These are phyloP conservation scores for Populus simonii DNA, from an alignment of 345 rosid genomes.

Conservation along the genomic window DNA sequence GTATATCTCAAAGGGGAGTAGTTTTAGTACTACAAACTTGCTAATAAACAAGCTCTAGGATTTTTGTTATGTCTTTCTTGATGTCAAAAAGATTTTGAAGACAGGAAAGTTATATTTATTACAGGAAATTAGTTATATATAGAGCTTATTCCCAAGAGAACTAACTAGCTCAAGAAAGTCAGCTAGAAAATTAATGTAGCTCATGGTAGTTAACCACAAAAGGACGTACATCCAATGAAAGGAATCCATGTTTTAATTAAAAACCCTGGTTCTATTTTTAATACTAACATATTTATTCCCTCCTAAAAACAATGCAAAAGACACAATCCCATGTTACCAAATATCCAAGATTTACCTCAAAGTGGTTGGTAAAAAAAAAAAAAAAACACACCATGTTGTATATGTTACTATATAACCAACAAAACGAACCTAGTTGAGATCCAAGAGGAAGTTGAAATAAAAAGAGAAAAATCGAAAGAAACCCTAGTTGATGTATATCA, in stretches of 20 bases:
- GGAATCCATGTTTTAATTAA: conserved; percentile 7
- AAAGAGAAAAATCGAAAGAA: not conserved
- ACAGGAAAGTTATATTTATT: conserved; percentile 14
- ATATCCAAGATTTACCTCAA: not conserved
- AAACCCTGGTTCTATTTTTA: conserved; percentile 7
- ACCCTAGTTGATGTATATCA: conserved; percentile 19
- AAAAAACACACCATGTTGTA: not conserved
- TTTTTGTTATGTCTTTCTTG: conserved; percentile 2
- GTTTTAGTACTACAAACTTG: not conserved
- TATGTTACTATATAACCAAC: not conserved
- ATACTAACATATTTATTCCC: conserved; percentile 18
- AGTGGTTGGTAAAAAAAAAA: no score
- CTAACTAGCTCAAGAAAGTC: conserved; percentile 14
- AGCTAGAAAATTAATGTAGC: conserved; percentile 18
- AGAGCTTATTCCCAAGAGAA: conserved; percentile 26
- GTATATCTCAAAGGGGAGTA: not conserved
- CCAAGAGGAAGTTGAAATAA: not conserved
- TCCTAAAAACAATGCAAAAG: conserved; percentile 34
- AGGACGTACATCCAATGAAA: conserved; percentile 3
- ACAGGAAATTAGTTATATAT: conserved; percentile 9
- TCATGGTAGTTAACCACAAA: not conserved
- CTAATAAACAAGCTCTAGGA: not conserved
- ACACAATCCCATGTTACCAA: conserved; percentile 8
- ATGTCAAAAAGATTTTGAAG: conserved; percentile 11
- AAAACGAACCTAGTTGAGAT: not conserved